phyloP scores from a whole-genome alignment of 352 stramenopile genomes.

The Phytophthora parvispora region DNA sequence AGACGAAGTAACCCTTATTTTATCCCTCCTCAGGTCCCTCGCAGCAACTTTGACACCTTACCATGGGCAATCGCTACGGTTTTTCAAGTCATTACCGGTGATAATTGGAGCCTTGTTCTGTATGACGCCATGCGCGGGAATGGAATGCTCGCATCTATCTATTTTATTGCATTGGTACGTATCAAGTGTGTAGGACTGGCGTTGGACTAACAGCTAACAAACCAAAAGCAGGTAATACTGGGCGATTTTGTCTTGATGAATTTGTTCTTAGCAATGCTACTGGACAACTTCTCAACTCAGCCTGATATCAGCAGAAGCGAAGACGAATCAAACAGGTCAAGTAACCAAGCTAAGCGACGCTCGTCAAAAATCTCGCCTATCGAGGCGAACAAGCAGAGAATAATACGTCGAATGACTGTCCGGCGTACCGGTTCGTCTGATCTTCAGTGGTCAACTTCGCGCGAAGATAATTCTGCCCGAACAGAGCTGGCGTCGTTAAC shows the following conservation, averaged over 20 bases:
- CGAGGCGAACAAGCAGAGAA: constrained; percentile 9
- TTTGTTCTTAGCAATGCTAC: constrained; percentile 94
- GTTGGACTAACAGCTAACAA: too few relatives aligned
- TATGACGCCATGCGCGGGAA: constrained; percentile 90
- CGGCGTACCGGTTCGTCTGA: background rate
- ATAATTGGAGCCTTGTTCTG: constrained; percentile 96
- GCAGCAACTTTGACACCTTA: constrained; percentile 91
- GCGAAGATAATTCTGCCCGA: constrained; percentile 1
- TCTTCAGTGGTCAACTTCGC: background rate
- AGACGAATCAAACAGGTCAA: constrained; percentile 42
- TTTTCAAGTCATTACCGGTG: constrained; percentile 94
- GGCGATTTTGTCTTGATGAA: constrained; percentile 94
- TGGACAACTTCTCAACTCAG: constrained; percentile 88
- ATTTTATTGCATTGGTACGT: constrained; percentile 77
- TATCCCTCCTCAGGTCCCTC: constrained; percentile 16
- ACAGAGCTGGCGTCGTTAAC: background rate
- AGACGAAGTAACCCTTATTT: too few relatives aligned
- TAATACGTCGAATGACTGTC: constrained; percentile 3
- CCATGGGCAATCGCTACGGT: constrained; percentile 80
- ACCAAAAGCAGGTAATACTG: constrained; percentile 71
- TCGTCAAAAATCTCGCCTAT: constrained; percentile 45
- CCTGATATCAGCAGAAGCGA: constrained; percentile 45
- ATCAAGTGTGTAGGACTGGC: too few relatives aligned
- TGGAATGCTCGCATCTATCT: constrained; percentile 59
- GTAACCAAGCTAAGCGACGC: constrained; percentile 32